Evolutionary conservation across 1,139 yeast species (phyloP).

Genomic region (Chernovozyma sophiae-reginae): DNA sequence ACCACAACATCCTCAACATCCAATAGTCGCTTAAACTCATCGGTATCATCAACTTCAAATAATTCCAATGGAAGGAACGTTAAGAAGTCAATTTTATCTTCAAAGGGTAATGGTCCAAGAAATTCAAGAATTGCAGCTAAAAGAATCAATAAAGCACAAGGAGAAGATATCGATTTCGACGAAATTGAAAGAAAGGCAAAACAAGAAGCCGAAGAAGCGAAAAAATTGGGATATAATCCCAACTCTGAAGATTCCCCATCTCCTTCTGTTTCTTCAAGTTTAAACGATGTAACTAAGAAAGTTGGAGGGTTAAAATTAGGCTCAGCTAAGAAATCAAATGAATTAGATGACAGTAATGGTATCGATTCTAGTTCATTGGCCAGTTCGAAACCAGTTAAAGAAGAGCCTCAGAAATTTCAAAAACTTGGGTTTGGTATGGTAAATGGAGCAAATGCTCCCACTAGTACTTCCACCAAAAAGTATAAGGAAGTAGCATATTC

Average conservation of each 20-base stretch:
- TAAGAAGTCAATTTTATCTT: constrained; percentile 37
- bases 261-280: neutral
- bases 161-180: constrained; percentile 80
- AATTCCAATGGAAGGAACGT: constrained; percentile 18
- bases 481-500: constrained; percentile 55
- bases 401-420: constrained; percentile 68
- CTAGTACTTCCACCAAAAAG: constrained; percentile 27
- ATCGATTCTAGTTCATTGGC: constrained; percentile 2
- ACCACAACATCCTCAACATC: constrained; percentile 28
- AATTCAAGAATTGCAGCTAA: constrained; percentile 56
- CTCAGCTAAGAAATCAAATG: constrained; percentile 2
- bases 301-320: constrained; percentile 9
- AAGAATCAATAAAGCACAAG: constrained; percentile 40
- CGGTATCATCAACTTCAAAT: constrained; percentile 13
- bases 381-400: constrained; percentile 36
- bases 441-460: constrained; percentile 35
- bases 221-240: constrained; percentile 70
- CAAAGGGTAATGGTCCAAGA: constrained; percentile 46
- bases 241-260: constrained; percentile 27
- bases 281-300: constrained; percentile 7
- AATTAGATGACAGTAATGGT: constrained; percentile 2
- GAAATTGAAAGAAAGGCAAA: constrained; percentile 86
- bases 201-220: constrained; percentile 73
- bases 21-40: constrained; percentile 11
- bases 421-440: constrained; percentile 85